phyloP scores from a whole-genome alignment of 2,329 filamentous ascomycete species.

The Fusarium vanettenii region DNA sequence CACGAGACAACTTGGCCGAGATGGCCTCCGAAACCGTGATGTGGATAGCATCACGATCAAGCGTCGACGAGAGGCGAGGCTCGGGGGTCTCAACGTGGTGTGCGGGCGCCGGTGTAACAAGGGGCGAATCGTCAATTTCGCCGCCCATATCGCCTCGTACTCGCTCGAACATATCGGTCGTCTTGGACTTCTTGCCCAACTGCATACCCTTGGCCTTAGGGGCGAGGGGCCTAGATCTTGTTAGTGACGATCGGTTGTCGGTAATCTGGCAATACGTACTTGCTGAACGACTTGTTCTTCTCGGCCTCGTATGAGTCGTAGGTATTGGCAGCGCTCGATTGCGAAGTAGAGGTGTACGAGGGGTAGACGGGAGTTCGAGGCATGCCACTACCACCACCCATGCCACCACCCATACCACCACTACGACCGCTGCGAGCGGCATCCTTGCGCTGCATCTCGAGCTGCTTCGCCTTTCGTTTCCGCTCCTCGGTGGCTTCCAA shows the following conservation, averaged over 20 bases:
- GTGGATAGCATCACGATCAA: slow-evolving; percentile 87
- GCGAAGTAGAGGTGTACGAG: slow-evolving; percentile 84
- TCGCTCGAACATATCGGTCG: slow-evolving; percentile 95
- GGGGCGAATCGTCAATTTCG: slow-evolving; percentile 81
- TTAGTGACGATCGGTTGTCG: slow-evolving; percentile 8
- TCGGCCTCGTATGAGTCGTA: slow-evolving; percentile 97
- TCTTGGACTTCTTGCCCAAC: slow-evolving; percentile 98
- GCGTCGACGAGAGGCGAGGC: slow-evolving; percentile 71
- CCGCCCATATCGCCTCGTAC: slow-evolving; percentile 92
- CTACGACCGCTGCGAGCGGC: slow-evolving; percentile 75
- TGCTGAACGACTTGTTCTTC: slow-evolving; percentile 91
- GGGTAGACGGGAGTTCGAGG: slow-evolving; percentile 86
- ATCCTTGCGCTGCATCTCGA: slow-evolving; percentile 99
- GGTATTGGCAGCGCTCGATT: slow-evolving; percentile 79
- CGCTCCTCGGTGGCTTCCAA: slow-evolving; percentile 97
- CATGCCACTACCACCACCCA: slow-evolving; percentile 58
- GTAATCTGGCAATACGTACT: slow-evolving; percentile 61
- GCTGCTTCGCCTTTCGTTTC: slow-evolving; percentile 97
- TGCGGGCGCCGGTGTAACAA: slow-evolving; percentile 70
- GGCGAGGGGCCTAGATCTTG: slow-evolving; percentile 63
- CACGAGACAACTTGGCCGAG: slow-evolving; percentile 86
- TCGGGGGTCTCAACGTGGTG: slow-evolving; percentile 63
- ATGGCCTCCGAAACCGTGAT: slow-evolving; percentile 91
- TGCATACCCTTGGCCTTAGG: slow-evolving; percentile 98
- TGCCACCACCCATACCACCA: slow-evolving; percentile 50